Evolutionary conservation across 208 protist genomes (phyloP).

Genomic region (Vickermania ingenoplastis): DNA sequence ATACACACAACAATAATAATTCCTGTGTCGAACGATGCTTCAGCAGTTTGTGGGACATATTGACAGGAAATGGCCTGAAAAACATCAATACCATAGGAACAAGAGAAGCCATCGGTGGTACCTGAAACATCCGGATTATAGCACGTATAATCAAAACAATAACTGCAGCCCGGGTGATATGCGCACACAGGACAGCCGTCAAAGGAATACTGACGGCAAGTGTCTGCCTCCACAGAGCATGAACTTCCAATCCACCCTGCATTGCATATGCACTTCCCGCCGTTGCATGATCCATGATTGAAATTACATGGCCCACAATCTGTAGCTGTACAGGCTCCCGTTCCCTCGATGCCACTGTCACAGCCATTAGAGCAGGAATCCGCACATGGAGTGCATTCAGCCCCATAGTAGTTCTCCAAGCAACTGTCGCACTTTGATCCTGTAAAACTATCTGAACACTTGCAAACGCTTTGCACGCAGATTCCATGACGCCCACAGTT

Average conservation of each 20-base stretch:
- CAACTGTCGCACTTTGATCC: background rate
- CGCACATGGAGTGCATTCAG: background rate
- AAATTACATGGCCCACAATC: background rate
- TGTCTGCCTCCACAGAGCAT: slow-evolving; percentile 9
- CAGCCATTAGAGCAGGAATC: background rate
- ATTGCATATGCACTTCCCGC: slow-evolving; percentile 11
- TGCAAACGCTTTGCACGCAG: background rate
- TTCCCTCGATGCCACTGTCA: background rate
- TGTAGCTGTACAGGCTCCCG: background rate
- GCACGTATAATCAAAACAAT: slow-evolving; percentile 14
- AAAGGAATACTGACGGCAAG: slow-evolving; percentile 11
- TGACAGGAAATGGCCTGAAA: background rate
- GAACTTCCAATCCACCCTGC: slow-evolving; percentile 3
- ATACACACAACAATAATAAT: background rate
- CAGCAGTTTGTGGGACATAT: background rate
- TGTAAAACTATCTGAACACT: background rate
- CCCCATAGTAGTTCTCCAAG: background rate
- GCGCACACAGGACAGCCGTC: slow-evolving; percentile 10
- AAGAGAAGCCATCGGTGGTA: slow-evolving; percentile 7
- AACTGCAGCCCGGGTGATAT: slow-evolving; percentile 4
- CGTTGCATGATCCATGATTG: background rate
- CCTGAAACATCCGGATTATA: slow-evolving; percentile 4
- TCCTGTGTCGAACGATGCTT: slow-evolving; percentile 1
- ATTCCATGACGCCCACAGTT: background rate
- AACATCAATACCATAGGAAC: background rate